Evolutionary conservation across 768 basidiomycete genomes (phyloP).

Genomic region (Termitomyces sp.): DNA sequence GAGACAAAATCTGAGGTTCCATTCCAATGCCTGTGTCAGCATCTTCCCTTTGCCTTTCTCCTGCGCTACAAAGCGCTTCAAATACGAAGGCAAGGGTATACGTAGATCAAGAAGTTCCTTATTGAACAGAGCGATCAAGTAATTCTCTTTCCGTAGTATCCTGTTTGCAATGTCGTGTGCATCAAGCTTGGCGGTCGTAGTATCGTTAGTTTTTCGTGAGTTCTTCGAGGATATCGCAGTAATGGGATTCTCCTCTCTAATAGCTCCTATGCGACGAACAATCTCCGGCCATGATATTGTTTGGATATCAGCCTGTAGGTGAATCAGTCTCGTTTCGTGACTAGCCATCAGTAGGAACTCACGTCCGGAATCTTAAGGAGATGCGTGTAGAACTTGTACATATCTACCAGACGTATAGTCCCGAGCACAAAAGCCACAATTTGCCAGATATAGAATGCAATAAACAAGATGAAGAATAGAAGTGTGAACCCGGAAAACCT

Average conservation of each 20-base stretch:
- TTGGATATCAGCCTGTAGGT: constrained; percentile 83
- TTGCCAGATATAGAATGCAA: constrained; percentile 87
- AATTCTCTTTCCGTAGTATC: constrained; percentile 98
- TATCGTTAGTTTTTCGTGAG: constrained; percentile 45
- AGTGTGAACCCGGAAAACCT: constrained; percentile 84
- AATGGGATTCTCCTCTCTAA: constrained; percentile 89
- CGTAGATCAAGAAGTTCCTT: constrained; percentile 90
- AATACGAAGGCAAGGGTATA: constrained; percentile 63
- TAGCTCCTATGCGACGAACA: constrained; percentile 82
- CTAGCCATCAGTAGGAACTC: constrained; percentile 14
- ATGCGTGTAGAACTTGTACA: constrained; percentile 96
- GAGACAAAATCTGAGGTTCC: constrained; percentile 95
- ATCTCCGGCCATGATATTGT: constrained; percentile 97
- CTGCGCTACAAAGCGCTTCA: constrained; percentile 44
- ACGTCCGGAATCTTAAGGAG: constrained; percentile 94
- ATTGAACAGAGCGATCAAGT: constrained; percentile 95
- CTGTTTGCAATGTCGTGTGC: constrained; percentile 98
- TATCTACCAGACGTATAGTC: constrained; percentile 76
- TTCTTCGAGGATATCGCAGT: constrained; percentile 74
- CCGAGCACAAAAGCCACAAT: constrained; percentile 73
- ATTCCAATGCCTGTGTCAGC: constrained; percentile 88
- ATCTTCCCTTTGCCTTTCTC: constrained; percentile 68
- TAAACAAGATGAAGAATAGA: constrained; percentile 79
- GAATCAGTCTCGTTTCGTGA: constrained; percentile 4
- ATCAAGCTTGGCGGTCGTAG: constrained; percentile 82